These are phyloP conservation scores for Lenwebbia sp. DNA, from an alignment of 345 rosid species.

Conservation along the genomic window DNA sequence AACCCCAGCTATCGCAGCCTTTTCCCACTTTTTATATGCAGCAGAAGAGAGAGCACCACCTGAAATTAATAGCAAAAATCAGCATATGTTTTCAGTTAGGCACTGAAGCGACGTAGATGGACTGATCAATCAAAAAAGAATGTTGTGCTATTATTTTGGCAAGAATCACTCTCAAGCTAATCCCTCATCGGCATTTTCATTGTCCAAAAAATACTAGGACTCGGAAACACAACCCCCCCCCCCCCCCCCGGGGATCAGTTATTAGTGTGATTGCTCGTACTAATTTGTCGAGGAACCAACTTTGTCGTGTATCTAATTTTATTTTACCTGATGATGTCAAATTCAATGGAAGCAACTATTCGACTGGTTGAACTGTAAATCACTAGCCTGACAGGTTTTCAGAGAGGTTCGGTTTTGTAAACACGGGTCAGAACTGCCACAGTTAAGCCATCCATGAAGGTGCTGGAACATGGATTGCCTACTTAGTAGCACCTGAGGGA, in stretches of 20 bases:
- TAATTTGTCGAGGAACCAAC: background rate
- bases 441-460: background rate
- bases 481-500: background rate
- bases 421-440: background rate
- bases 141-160: background rate
- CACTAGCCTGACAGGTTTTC: background rate
- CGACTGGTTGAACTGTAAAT: background rate
- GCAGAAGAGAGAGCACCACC: conserved; percentile 39
- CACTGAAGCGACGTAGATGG: background rate
- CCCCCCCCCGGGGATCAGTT: background rate
- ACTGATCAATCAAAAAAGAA: background rate
- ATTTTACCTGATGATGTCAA: background rate
- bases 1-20: conserved; percentile 98
- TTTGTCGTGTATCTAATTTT: background rate
- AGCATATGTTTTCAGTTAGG: background rate
- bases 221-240: background rate
- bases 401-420: background rate
- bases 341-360: background rate
- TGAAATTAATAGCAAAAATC: conserved; percentile 7
- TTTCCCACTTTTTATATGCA: conserved; percentile 92
- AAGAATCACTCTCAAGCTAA: background rate
- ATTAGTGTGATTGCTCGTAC: background rate
- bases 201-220: background rate
- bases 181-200: background rate
- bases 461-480: background rate